Conservation (phyloP, 805 yeast species). For the Yamadazyma kitorensis region DNA sequence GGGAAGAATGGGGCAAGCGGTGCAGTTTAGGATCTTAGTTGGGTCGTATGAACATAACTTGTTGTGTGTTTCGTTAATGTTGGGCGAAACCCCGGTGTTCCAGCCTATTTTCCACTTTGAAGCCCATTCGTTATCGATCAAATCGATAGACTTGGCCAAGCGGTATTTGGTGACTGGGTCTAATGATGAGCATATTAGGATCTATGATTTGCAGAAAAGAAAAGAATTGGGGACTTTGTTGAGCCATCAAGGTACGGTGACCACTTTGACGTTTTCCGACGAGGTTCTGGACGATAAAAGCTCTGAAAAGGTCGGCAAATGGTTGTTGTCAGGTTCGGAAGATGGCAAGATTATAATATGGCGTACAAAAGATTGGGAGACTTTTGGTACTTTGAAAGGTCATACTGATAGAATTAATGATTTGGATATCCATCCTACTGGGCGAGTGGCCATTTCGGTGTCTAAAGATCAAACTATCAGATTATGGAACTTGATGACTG, state of each 20-base stretch:
- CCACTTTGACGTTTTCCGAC: slow-evolving; percentile 67
- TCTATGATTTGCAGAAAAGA: slow-evolving; percentile 90
- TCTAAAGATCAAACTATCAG: slow-evolving; percentile 81
- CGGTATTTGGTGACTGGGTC: slow-evolving; percentile 90
- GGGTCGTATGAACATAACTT: slow-evolving; percentile 96
- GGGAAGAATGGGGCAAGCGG: too few relatives aligned
- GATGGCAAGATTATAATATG: slow-evolving; percentile 89
- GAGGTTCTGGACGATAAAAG: slow-evolving; percentile 33
- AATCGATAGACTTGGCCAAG: slow-evolving; percentile 77
- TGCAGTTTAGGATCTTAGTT: slow-evolving; percentile 70
- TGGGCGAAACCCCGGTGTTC: slow-evolving; percentile 53
- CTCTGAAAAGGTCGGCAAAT: slow-evolving; percentile 58
- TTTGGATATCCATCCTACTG: slow-evolving; percentile 84
- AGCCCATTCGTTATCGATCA: slow-evolving; percentile 87
- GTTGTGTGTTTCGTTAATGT: slow-evolving; percentile 66
- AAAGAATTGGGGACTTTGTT: slow-evolving; percentile 89
- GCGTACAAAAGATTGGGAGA: slow-evolving; percentile 98
- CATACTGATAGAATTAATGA: slow-evolving; percentile 84
- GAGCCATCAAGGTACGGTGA: slow-evolving; percentile 86
- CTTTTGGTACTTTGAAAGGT: slow-evolving; percentile 83
- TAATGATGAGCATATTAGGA: slow-evolving; percentile 92
- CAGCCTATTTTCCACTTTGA: slow-evolving; percentile 95
- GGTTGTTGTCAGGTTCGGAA: slow-evolving; percentile 89
- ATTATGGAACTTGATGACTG: slow-evolving; percentile 96
- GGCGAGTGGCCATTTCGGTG: slow-evolving; percentile 85